phyloP scores from a whole-genome alignment of 2,329 filamentous ascomycete species.

The Fonsecaea erecta region DNA sequence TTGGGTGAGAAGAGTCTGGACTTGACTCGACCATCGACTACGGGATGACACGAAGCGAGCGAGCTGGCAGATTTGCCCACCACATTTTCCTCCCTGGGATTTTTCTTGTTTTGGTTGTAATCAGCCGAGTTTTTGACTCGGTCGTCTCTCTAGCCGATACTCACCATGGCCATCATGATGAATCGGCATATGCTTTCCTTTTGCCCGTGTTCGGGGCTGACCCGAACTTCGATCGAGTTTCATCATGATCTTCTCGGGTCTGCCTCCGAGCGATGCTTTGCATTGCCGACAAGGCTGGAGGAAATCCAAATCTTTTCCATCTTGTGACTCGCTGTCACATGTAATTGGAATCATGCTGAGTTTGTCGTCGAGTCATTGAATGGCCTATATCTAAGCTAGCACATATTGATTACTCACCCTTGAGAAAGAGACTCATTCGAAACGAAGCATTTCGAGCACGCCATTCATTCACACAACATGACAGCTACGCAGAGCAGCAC shows the following conservation, averaged over 20 bases:
- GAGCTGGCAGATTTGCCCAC: too few relatives aligned
- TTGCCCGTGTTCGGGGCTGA: not conserved
- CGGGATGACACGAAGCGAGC: too few relatives aligned
- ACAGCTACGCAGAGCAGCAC: not conserved
- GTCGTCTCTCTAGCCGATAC: too few relatives aligned
- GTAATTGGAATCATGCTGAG: too few relatives aligned
- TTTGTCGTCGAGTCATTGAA: not conserved
- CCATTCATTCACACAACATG: not conserved
- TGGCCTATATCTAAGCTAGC: not conserved
- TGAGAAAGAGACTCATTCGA: not conserved
- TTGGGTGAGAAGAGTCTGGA: too few relatives aligned
- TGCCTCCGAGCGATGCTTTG: not conserved
- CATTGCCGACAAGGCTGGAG: not conserved
- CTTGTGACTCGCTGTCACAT: too few relatives aligned
- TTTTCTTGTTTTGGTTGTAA: too few relatives aligned
- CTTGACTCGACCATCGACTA: too few relatives aligned
- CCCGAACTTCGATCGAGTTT: not conserved
- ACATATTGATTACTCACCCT: not conserved
- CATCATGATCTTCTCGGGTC: not conserved
- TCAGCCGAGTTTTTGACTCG: too few relatives aligned
- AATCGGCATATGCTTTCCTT: too few relatives aligned
- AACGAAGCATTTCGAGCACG: not conserved
- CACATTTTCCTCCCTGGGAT: too few relatives aligned
- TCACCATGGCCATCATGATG: too few relatives aligned
- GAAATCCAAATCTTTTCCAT: not conserved